Percentiles rank a stretch among this genome's conserved stretches.
Conservation (phyloP, 2,329 filamentous ascomycete species). For the Rachicladosporium sp. region DNA sequence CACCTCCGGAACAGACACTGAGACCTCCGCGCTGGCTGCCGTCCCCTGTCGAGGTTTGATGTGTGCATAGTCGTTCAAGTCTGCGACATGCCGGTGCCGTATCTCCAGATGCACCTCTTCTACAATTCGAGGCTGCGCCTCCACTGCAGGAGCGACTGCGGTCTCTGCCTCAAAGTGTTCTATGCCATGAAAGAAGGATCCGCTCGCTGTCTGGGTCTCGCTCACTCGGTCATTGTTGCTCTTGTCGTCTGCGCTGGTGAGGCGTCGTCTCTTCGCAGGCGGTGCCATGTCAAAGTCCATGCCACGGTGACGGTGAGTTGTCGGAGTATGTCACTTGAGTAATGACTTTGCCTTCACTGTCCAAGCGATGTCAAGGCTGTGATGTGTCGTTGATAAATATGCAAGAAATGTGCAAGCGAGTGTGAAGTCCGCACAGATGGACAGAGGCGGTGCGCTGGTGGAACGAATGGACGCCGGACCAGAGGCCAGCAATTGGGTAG, state of each 20-base stretch:
- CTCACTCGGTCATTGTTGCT: conserved; percentile 4
- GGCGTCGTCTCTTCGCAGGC: conserved; percentile 17
- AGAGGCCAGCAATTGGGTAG: conserved; percentile 14
- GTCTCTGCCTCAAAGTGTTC: conserved; percentile 4
- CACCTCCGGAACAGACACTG: conserved; percentile 4
- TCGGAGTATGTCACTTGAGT: not conserved
- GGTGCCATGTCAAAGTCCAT: conserved; percentile 19
- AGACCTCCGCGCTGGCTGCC: conserved; percentile 4
- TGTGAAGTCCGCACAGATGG: conserved; percentile 10
- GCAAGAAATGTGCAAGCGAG: no score
- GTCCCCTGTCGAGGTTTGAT: conserved; percentile 14
- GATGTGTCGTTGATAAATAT: not conserved
- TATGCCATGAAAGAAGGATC: conserved; percentile 9
- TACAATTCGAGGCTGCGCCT: conserved; percentile 9
- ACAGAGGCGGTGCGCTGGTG: conserved; percentile 8
- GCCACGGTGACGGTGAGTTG: not conserved
- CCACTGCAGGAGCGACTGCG: not conserved
- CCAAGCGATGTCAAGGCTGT: not conserved
- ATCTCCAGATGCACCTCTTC: conserved; percentile 13
- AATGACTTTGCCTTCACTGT: not conserved
- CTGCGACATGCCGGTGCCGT: conserved; percentile 5
- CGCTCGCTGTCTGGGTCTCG: not conserved
- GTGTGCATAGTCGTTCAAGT: conserved; percentile 8
- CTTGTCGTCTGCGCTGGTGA: conserved; percentile 8
- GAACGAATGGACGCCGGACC: conserved; percentile 21